phyloP scores from a whole-genome alignment of 768 basidiomycete species.

The Tubosaeta sp. region DNA sequence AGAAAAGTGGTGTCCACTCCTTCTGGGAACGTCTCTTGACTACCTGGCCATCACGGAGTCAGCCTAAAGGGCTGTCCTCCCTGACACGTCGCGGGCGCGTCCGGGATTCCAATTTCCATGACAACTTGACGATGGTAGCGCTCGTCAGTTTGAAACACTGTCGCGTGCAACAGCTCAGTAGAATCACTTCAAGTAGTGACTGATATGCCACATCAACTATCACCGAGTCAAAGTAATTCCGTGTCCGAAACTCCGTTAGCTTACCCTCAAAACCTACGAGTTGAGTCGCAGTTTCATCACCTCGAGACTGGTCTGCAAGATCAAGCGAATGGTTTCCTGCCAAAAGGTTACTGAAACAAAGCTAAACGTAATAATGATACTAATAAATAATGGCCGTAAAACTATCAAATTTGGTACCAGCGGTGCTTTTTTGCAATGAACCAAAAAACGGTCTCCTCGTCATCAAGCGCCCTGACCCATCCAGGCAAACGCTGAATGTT shows the following conservation, averaged over 20 bases:
- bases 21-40: too few relatives aligned
- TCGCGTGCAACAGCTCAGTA: too few relatives aligned
- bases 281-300: too few relatives aligned
- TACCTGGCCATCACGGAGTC: too few relatives aligned
- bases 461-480: constrained; percentile 39
- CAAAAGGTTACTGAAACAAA: background rate
- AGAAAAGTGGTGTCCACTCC: background rate
- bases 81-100: background rate
- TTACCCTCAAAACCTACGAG: too few relatives aligned
- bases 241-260: too few relatives aligned
- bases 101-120: background rate
- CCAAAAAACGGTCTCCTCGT: constrained; percentile 53
- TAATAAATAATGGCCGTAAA: background rate
- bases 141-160: too few relatives aligned
- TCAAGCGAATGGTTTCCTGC: background rate
- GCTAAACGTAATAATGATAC: constrained; percentile 18
- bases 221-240: too few relatives aligned
- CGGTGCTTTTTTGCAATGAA: constrained; percentile 49
- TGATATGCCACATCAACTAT: too few relatives aligned
- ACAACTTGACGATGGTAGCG: background rate
- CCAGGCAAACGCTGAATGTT: constrained; percentile 16
- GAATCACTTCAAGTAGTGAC: too few relatives aligned
- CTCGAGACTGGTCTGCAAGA: too few relatives aligned
- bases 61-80: too few relatives aligned
- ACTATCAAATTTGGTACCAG: constrained; percentile 59